phyloP scores from a whole-genome alignment of 768 basidiomycete genomes.

The Mycena pura region DNA sequence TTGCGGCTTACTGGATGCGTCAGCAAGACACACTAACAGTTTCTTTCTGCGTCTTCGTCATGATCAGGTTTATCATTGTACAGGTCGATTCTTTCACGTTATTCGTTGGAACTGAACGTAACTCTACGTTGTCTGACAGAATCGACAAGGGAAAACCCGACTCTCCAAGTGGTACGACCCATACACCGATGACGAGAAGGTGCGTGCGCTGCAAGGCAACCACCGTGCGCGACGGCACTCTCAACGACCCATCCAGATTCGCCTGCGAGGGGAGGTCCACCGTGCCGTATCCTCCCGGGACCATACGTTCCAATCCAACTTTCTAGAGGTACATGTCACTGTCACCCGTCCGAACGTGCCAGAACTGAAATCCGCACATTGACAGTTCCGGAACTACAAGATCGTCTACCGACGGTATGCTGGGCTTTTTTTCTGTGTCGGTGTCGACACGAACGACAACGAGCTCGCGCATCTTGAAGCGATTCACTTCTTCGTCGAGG shows the following conservation, averaged over 20 bases:
- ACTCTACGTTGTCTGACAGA: slow-evolving; percentile 54
- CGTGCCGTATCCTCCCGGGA: slow-evolving; percentile 93
- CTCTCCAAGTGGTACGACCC: slow-evolving; percentile 99
- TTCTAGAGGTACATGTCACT: slow-evolving; percentile 81
- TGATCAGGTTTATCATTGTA: slow-evolving; percentile 98
- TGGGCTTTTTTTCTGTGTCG: slow-evolving; percentile 96
- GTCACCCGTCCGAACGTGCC: neutral
- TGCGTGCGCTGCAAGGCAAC: too few species aligned
- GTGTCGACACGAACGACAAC: slow-evolving; percentile 98
- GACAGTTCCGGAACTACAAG: slow-evolving; percentile 96
- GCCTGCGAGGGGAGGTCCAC: slow-evolving; percentile 95
- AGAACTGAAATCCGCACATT: neutral
- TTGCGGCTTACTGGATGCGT: too few species aligned
- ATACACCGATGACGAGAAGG: slow-evolving; percentile 99
- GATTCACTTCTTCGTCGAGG: slow-evolving; percentile 97
- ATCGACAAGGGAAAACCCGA: slow-evolving; percentile 97
- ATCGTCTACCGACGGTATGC: slow-evolving; percentile 97
- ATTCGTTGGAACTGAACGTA: neutral
- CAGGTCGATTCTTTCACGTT: slow-evolving; percentile 63
- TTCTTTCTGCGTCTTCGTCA: too few species aligned
- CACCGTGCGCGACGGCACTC: too few species aligned
- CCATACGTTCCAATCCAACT: slow-evolving; percentile 99
- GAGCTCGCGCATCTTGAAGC: slow-evolving; percentile 97
- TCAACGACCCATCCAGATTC: too few species aligned
- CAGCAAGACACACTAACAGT: too few species aligned